Evolutionary conservation across 2,329 filamentous ascomycete species (phyloP).

Genomic region (Trichoderma brevicompactum): DNA sequence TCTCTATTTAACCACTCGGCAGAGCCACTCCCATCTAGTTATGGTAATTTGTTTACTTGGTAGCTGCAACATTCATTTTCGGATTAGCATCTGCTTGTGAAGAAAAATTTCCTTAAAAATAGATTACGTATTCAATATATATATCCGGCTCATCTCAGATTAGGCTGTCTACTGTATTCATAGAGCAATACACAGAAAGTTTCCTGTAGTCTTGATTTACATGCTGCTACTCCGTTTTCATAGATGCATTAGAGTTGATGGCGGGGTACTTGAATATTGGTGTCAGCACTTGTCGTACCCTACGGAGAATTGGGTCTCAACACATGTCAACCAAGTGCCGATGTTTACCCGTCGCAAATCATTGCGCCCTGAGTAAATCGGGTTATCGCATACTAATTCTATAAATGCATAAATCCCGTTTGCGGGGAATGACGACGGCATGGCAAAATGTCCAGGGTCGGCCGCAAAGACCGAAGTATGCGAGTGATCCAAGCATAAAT

Average conservation of each 20-base stretch:
- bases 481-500: slow-evolving; percentile 13
- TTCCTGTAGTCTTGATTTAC: too few relatives aligned
- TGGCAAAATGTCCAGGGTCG: background rate
- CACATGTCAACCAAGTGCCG: background rate
- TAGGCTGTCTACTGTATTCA: too few relatives aligned
- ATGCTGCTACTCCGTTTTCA: too few relatives aligned
- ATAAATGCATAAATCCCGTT: slow-evolving; percentile 17
- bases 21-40: background rate
- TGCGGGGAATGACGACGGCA: slow-evolving; percentile 9
- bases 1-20: background rate
- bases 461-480: slow-evolving; percentile 3
- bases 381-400: background rate
- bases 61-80: background rate
- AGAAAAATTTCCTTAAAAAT: background rate
- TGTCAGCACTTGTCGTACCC: too few relatives aligned
- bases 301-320: too few relatives aligned
- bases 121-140: too few relatives aligned
- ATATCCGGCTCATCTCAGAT: too few relatives aligned
- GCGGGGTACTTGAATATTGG: too few relatives aligned
- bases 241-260: too few relatives aligned
- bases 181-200: too few relatives aligned
- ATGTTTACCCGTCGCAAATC: background rate
- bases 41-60: background rate
- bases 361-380: background rate
- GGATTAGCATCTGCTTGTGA: background rate